Base-by-base conservation (phyloP, 768 basidiomycete species). In the Boletus subcaerulescens region DNA sequence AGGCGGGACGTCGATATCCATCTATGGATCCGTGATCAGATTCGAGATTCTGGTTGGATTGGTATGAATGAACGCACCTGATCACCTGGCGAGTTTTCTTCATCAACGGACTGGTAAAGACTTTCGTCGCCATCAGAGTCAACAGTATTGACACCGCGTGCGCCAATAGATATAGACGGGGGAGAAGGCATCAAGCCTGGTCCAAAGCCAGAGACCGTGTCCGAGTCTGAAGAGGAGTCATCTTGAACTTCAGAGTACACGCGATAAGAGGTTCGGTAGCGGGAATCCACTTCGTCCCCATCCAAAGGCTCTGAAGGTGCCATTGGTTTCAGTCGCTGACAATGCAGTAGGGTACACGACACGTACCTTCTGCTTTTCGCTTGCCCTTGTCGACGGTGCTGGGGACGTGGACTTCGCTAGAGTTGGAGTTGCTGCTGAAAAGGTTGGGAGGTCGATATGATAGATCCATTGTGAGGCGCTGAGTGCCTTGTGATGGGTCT, bases 371-470 rank as follows among this genome's bases (percentile, higher is more conserved):
- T 0, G 58, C 65, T 41, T 56, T 65, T 50, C 15, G 49, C 40
- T 65, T 63, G 5, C 65, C 65, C 38, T 65, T 65, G 45, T 65
- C 64, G 17, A 50, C 10, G 24, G 20, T 54, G 10, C 17, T 48
- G 15, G 65, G 36, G 57, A 44, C 11, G 22, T 45, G 24, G 24
- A 0, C 15, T 13, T 52, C 20, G 18, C 39, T 39, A 4, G 22
- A 8, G 22, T 53, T 33, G 5, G 26, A 18, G 14, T 48, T 24
- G 4, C 39, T 7, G 4, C 2, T 2, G 13, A 65, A 66, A 20
- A 60, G 8, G 11, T 56, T 40, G 24, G 59, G 65, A 17, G 61
- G 61, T 52, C 35, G 54, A 9, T 40, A 22, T 13, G 31, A 5
- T 39, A 41, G 18, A 11, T 60, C 31, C 64, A 65, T 65, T 40